Percentiles rank a stretch among this genome's conserved stretches.
phyloP scores from a whole-genome alignment of 257 asterid species.

The Handroanthus guayacan region DNA sequence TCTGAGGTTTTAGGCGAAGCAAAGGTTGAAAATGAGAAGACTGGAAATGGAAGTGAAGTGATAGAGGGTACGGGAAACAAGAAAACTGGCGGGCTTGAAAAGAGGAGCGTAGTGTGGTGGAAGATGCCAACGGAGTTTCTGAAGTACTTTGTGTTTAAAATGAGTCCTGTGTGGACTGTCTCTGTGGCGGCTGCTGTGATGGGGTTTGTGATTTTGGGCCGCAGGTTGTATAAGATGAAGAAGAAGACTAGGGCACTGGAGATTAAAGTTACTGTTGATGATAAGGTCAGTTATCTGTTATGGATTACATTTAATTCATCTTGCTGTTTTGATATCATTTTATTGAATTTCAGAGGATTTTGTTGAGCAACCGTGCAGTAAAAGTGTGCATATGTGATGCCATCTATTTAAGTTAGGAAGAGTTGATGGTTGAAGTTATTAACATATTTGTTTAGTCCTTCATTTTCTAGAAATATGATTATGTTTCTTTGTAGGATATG shows the following conservation, averaged over 20 bases:
- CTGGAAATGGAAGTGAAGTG: conserved; percentile 36
- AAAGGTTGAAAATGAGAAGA: conserved; percentile 35
- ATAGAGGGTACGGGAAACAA: conserved; percentile 37
- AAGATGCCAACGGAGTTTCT: conserved; percentile 87
- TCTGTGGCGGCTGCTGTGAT: conserved; percentile 85
- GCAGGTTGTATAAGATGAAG: conserved; percentile 82
- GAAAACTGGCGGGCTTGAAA: conserved; percentile 50
- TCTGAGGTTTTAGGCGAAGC: conserved; percentile 41
- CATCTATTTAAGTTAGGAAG: conserved; percentile 24
- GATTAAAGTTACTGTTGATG: conserved; percentile 81
- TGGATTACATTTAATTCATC: conserved; percentile 30
- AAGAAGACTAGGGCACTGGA: conserved; percentile 68
- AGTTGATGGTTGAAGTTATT: conserved; percentile 4
- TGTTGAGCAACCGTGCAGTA: conserved; percentile 11
- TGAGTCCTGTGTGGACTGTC: conserved; percentile 81
- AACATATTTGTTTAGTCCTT: not conserved
- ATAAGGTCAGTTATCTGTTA: conserved; percentile 69
- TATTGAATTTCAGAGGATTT: conserved; percentile 10
- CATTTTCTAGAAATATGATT: not conserved
- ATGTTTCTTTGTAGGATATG: not conserved
- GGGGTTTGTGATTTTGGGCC: conserved; percentile 85
- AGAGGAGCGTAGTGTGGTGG: conserved; percentile 84
- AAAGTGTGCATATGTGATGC: not conserved
- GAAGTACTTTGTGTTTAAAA: conserved; percentile 63
- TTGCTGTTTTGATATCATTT: not conserved